Base-by-base conservation (phyloP, 177 flowering plant genomes). In the Vitis hybrid region DNA sequence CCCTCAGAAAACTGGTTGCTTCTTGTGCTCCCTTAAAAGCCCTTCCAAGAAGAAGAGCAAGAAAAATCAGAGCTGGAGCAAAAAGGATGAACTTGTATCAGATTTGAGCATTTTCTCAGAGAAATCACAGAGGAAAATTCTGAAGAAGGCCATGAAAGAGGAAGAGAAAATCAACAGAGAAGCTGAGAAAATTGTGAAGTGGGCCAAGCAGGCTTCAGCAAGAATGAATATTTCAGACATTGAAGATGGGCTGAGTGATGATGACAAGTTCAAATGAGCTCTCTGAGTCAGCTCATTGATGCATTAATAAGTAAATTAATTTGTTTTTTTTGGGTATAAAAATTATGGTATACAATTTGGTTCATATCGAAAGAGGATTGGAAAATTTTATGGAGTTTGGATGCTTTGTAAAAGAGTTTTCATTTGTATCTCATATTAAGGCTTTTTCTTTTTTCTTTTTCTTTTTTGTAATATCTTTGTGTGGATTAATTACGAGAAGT, bases 191-290 rank as follows among this genome's bases (percentile, higher is more conserved):
- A 82, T 88, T 55, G 84, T 88, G 24, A 79, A 83, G 58, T 83
- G 83, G 92, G 93, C 87, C 3, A 88, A 84, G 69, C 90, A 90
- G 56, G 82, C 80, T n/a, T 87, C 96, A 50, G 83, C 86, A 0
- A 83, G 90, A 73, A 83, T 88, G 79, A 78, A 77, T 48, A 67
- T 75, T 75, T 69, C 80, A 56, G 80, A 55, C 19, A 24, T 77
- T 68, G 82, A 80, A 24, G 88, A 82, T 71, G 77, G 78, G 65
- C 70, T 77, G 1, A 82, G 82, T 71, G 84, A 82, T 62, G 78
- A 77, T 72, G 87, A 83, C 21, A 65, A 8, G 58, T 62, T 66
- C 48, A 73, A 80, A 65, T 76, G 74, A 77, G 67, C 11, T 3
- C 6, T 10, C 18, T 1, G 60, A 32, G 51, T 35, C 59, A 24